phyloP scores from a whole-genome alignment of 2,329 filamentous ascomycete species.

The Coniochaeta sp. region DNA sequence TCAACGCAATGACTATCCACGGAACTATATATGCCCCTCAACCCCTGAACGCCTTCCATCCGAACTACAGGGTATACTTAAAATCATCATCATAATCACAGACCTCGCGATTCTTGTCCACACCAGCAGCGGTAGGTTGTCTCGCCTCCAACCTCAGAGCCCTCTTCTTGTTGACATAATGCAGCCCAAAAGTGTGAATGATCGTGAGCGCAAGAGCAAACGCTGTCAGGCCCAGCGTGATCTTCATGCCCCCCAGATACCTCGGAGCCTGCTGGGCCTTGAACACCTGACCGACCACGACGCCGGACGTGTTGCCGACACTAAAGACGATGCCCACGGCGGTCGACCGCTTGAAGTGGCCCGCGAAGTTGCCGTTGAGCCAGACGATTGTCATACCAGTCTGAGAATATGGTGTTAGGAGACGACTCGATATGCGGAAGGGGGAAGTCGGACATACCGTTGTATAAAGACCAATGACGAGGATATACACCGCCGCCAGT shows the following conservation, averaged over 20 bases:
- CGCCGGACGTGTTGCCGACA: constrained; percentile 3
- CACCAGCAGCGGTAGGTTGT: too few relatives aligned
- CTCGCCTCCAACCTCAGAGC: constrained; percentile 4
- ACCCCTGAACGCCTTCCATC: too few relatives aligned
- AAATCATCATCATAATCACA: not conserved
- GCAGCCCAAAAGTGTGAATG: not conserved
- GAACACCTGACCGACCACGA: constrained; percentile 4
- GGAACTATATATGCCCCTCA: too few relatives aligned
- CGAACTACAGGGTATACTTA: not conserved
- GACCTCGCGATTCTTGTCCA: not conserved
- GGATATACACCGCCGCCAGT: constrained; percentile 7
- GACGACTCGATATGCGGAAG: too few relatives aligned
- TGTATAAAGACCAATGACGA: constrained; percentile 7
- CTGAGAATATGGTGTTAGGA: not conserved
- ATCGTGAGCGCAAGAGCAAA: constrained; percentile 4
- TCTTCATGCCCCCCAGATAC: constrained; percentile 1
- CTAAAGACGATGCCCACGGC: not conserved
- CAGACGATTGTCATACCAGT: constrained; percentile 5
- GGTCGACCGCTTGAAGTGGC: constrained; percentile 4
- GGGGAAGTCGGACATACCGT: not conserved
- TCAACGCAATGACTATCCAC: too few relatives aligned
- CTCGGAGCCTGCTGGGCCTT: constrained; percentile 2
- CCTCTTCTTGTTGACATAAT: constrained; percentile 3
- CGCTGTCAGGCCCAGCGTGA: constrained; percentile 7
- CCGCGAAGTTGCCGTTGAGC: constrained; percentile 3